Evolutionary conservation across 2,329 filamentous ascomycete genomes (phyloP).

Genomic region (Aureobasidium sp.): DNA sequence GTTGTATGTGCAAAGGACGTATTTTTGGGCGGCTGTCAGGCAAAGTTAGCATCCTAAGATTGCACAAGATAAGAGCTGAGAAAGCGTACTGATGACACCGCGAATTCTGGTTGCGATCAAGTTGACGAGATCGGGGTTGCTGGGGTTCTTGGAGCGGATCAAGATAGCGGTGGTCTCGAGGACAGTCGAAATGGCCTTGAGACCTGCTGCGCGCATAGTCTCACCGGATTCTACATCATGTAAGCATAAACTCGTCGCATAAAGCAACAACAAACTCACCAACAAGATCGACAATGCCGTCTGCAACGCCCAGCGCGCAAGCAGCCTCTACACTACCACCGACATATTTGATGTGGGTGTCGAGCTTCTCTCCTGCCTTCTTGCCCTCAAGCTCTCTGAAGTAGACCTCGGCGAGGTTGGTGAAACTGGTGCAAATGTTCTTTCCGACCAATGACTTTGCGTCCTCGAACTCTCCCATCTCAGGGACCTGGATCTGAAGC

Average conservation of each 20-base stretch:
- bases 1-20: conserved; percentile 95
- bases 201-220: conserved; percentile 92
- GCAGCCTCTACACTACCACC: conserved; percentile 96
- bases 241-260: background rate
- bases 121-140: conserved; percentile 71
- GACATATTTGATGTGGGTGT: conserved; percentile 86
- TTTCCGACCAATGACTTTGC: conserved; percentile 78
- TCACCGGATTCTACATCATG: conserved; percentile 76
- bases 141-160: conserved; percentile 80
- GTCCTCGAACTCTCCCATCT: conserved; percentile 64
- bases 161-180: conserved; percentile 81
- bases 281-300: conserved; percentile 95
- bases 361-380: conserved; percentile 43
- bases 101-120: conserved; percentile 80
- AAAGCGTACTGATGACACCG: conserved; percentile 71
- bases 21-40: conserved; percentile 68
- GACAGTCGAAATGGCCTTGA: conserved; percentile 91
- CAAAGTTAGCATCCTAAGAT: background rate
- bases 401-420: conserved; percentile 72
- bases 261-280: conserved; percentile 49
- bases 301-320: conserved; percentile 88
- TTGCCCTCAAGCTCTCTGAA: conserved; percentile 67
- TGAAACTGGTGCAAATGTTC: conserved; percentile 94
- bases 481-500: conserved; percentile 93
- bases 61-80: background rate